Evolutionary conservation across 805 yeast genomes (phyloP), one percentile per base, ranked within the genome.

Genomic region (Ogataea chonburiensis): DNA sequence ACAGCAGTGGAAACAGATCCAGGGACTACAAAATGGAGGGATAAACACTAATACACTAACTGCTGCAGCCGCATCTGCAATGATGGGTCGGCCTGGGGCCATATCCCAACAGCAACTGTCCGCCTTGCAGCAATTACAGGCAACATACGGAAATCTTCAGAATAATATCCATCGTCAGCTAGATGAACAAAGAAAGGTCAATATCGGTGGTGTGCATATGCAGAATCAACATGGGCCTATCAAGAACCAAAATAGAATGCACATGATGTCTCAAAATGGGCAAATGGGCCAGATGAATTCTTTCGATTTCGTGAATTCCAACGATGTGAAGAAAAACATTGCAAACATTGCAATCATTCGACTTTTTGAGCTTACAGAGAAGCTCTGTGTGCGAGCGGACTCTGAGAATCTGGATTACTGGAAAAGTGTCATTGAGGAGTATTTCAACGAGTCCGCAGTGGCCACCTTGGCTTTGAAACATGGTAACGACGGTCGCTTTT

Each of bases 281-380:
- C 30, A 25, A 17, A 45, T 19, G 9, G 29, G 34, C n/a, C 43
- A 39, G 21, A 29, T 38, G 25, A 28, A 31, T 18, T 42, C 31
- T 2, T 28, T 35, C 13, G 48, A 45, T 27, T 41, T 38, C 22
- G 40, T 37, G 26, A 33, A 41, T n/a, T 34, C 53, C 11, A 45
- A 51, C 29, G 58, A 55, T 28, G 47, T 51, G 33, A 58, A 52
- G 39, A 52, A 55, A 28, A 56, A 50, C 30, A 49, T 70, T 17
- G 67, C 78, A 0, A 71, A 74, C 37, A 62, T 69, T 24, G 81
- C 81, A 1, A 64, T 76, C 5, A 55, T 75, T 34, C 64, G 75
- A 36, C 56, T 77, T 9, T 56, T 75, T 45, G 78, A 73, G 28
- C 63, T 73, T 20, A 64, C 75, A 26, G 80, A 75, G 42, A 50